phyloP scores from a whole-genome alignment of 2,329 filamentous ascomycete genomes.

The Fusarium sambucinum region DNA sequence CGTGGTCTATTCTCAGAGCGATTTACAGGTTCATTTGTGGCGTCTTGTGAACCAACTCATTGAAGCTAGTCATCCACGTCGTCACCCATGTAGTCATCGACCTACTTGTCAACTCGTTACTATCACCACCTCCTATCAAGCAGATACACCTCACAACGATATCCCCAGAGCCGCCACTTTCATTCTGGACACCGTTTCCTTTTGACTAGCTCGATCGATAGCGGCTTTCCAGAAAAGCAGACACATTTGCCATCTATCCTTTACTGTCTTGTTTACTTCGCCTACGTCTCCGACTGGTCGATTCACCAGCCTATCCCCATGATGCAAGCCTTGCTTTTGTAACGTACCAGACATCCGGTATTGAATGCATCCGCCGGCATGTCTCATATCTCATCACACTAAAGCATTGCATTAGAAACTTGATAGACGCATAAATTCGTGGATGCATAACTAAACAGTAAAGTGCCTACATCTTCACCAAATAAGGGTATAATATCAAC shows the following conservation, averaged over 20 bases:
- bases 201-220: constrained; percentile 6
- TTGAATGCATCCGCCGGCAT: constrained; percentile 13
- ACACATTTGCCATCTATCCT: constrained; percentile 5
- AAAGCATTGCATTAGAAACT: constrained; percentile 17
- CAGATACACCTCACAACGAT: background rate
- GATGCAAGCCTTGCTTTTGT: constrained; percentile 36
- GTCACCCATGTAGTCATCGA: constrained; percentile 23
- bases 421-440: constrained; percentile 46
- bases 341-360: constrained; percentile 31
- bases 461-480: constrained; percentile 41
- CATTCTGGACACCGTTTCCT: constrained; percentile 5
- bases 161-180: background rate
- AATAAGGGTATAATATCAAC: constrained; percentile 51
- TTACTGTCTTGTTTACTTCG: constrained; percentile 9
- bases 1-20: constrained; percentile 20
- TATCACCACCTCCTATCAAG: constrained; percentile 9
- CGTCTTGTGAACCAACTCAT: constrained; percentile 22
- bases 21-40: constrained; percentile 32
- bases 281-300: constrained; percentile 30
- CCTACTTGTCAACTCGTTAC: constrained; percentile 10
- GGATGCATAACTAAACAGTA: constrained; percentile 38
- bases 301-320: constrained; percentile 13
- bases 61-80: constrained; percentile 15
- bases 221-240: constrained; percentile 13
- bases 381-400: constrained; percentile 18